These are phyloP conservation scores for Sungouiozyma ichnusensis DNA, from an alignment of 805 yeast genomes.

Conservation along the genomic window DNA sequence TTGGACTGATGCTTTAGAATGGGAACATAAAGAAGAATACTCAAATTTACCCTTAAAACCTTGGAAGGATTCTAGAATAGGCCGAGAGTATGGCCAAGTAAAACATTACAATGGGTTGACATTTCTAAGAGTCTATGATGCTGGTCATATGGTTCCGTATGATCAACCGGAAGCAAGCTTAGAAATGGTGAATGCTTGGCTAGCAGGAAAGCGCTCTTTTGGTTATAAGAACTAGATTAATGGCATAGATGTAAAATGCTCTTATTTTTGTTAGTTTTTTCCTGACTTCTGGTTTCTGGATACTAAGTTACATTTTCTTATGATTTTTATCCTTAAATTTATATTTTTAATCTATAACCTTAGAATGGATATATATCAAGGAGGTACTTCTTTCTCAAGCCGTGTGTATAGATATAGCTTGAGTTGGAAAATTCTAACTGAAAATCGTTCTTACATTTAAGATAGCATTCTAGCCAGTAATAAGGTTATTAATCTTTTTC, in stretches of 20 bases:
- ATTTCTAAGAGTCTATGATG: conserved; percentile 66
- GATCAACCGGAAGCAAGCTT: conserved; percentile 72
- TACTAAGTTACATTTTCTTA: too few relatives aligned
- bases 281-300: not conserved
- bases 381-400: too few relatives aligned
- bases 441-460: not conserved
- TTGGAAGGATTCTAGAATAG: conserved; percentile 32
- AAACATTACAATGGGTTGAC: conserved; percentile 64
- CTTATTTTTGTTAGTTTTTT: too few relatives aligned
- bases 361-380: too few relatives aligned
- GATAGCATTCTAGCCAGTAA: conserved; percentile 13
- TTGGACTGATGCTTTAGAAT: conserved; percentile 61
- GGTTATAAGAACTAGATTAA: conserved; percentile 2
- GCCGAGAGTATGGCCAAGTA: conserved; percentile 53
- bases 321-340: too few relatives aligned
- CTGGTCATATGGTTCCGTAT: conserved; percentile 89
- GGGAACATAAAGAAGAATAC: conserved; percentile 48
- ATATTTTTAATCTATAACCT: too few relatives aligned
- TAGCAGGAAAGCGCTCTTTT: conserved; percentile 36
- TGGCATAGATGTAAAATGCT: not conserved
- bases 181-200: conserved; percentile 68
- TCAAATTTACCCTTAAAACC: conserved; percentile 31
- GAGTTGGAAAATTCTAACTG: too few relatives aligned
- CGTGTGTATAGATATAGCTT: too few relatives aligned
- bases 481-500: conserved; percentile 14